These are phyloP conservation scores for Cryptococcus neoformans DNA, from an alignment of 1,284 basidiomycete genomes.

Conservation along the genomic window DNA sequence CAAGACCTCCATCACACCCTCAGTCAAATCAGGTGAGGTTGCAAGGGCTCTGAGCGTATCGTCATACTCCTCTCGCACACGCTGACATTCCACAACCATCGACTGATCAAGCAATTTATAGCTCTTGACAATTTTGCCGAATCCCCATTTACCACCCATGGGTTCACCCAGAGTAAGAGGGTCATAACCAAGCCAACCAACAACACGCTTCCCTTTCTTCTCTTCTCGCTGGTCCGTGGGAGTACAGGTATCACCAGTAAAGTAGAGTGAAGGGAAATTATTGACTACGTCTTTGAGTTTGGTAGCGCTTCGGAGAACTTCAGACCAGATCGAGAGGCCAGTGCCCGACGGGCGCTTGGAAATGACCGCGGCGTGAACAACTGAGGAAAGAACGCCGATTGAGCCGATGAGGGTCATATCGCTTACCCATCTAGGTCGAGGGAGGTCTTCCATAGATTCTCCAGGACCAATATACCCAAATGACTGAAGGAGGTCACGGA, in stretches of 20 bases:
- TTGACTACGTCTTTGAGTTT: constrained; percentile 36
- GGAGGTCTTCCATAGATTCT: constrained; percentile 30
- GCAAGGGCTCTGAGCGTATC: constrained; percentile 7
- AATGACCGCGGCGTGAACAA: constrained; percentile 26
- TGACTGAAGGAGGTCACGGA: constrained; percentile 33
- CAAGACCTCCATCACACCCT: constrained; percentile 18
- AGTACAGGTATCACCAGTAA: constrained; percentile 13
- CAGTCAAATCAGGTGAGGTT: neutral
- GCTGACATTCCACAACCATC: constrained; percentile 22
- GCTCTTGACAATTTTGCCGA: constrained; percentile 16
- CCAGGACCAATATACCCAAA: constrained; percentile 46
- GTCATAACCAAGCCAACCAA: constrained; percentile 27
- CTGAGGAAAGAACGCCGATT: constrained; percentile 34
- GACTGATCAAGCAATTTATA: constrained; percentile 24
- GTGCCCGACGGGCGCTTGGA: constrained; percentile 22
- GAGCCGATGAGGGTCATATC: constrained; percentile 38
- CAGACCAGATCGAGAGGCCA: constrained; percentile 32
- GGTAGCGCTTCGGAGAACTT: constrained; percentile 34
- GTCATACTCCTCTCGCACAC: constrained; percentile 27
- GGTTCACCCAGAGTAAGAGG: constrained; percentile 21
- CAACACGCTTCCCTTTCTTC: constrained; percentile 12
- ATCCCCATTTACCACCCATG: constrained; percentile 36
- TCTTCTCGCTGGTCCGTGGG: constrained; percentile 5
- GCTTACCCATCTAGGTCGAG: constrained; percentile 34
- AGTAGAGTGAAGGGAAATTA: constrained; percentile 21